A percentile compares a stretch with the other conserved stretches of the same genome.
These are phyloP conservation scores for Cercospora nicotianae DNA, from an alignment of 2,329 filamentous ascomycete genomes.

Conservation along the genomic window DNA sequence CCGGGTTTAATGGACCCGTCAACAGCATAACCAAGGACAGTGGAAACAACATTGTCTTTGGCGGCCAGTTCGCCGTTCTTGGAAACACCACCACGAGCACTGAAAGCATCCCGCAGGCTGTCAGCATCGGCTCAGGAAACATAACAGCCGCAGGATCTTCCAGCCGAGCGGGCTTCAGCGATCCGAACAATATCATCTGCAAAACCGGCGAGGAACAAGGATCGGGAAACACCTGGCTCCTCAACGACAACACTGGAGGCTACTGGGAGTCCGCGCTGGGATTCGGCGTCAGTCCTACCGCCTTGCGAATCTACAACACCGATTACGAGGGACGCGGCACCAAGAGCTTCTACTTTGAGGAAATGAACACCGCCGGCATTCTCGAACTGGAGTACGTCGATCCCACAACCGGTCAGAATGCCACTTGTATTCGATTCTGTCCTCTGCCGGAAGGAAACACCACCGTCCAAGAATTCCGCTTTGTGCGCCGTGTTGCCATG, in stretches of 20 bases:
- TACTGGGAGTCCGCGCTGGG: conserved; percentile 81
- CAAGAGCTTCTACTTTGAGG: conserved; percentile 82
- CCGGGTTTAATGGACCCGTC: conserved; percentile 91
- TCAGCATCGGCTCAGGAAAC: conserved; percentile 79
- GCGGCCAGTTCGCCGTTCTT: conserved; percentile 82
- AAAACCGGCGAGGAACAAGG: conserved; percentile 65
- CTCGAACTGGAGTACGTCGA: conserved; percentile 95
- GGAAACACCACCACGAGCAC: conserved; percentile 70
- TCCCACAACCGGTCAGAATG: conserved; percentile 60
- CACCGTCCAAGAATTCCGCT: conserved; percentile 83
- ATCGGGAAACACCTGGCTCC: conserved; percentile 77
- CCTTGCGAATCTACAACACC: conserved; percentile 85
- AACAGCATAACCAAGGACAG: conserved; percentile 77
- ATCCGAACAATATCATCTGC: conserved; percentile 82
- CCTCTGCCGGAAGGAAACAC: conserved; percentile 71
- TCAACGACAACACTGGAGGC: conserved; percentile 72
- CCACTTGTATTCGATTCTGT: conserved; percentile 77
- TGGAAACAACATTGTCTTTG: conserved; percentile 86
- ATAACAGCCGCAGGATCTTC: conserved; percentile 68
- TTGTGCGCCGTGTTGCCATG: conserved; percentile 88
- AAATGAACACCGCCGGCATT: conserved; percentile 83
- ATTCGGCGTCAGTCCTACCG: conserved; percentile 84
- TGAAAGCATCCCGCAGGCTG: conserved; percentile 67
- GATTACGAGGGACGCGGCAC: conserved; percentile 77
- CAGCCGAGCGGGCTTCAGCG: conserved; percentile 63